Evolutionary conservation across 495 filamentous ascomycete species (phyloP), one percentile per base, ranked within the genome.

Genomic region (Penicillium coffeae): DNA sequence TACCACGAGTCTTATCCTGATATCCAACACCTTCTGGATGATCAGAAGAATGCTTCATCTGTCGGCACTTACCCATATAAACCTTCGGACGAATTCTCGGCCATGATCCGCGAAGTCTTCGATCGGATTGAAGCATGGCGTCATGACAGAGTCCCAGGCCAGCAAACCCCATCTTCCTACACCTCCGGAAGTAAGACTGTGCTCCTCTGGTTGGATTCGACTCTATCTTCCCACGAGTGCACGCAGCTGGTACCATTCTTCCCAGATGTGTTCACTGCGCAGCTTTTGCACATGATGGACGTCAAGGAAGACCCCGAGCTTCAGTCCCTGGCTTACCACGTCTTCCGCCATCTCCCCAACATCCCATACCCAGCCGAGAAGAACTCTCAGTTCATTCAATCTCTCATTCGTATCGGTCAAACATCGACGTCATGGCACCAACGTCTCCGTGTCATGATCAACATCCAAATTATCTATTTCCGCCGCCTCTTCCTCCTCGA

Each of bases 391-490:
- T 95, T 99, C 66, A 88, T 96, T 56, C 79, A 79, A 10, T 85
- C 86, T 2, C 82, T 97, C 32, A 91, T 96, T 53, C 81, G 85
- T 47, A 92, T 99, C 48, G 93, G 94, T 33, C 87, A 84, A 56
- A 86, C 82, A 9, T 86, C 92, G 0, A 70, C 85, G 2, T 87
- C 85, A n/a, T 99, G 93, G 93, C 93, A 99, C 63, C 94, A 97
- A 65, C 88, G 93, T 18, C 77, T 99, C 32, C 84, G 93, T n/a
- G 88, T 95, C 20, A 82, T 97, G 55, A 95, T 99, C 71, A 97
- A 96, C 70, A 97, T 99, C 76, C 93, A 99, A 65, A 92, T 96
- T 59, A 85, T 99, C 62, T 99, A 95, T 74, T 99, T 97, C 82
- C 88, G 93, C 35, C 87, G 90, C 21, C 77, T 99, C 19, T 99